These are phyloP conservation scores for Didymella arachidicola DNA, from an alignment of 2,329 filamentous ascomycete species.

Conservation along the genomic window DNA sequence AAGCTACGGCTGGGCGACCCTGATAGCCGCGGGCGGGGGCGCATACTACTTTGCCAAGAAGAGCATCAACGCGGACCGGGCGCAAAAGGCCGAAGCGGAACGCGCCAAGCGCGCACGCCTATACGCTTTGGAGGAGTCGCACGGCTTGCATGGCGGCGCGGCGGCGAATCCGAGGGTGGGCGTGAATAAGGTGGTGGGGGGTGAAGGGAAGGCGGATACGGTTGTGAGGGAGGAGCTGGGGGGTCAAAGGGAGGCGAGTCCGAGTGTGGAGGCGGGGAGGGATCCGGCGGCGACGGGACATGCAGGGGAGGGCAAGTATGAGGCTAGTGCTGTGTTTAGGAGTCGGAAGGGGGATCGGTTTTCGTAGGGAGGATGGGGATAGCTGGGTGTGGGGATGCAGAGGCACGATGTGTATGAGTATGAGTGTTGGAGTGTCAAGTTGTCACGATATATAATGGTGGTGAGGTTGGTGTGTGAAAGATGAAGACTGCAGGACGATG, in stretches of 20 bases:
- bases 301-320: conserved; percentile 91
- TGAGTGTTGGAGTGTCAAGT: too few relatives aligned
- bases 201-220: too few relatives aligned
- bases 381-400: too few relatives aligned
- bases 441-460: too few relatives aligned
- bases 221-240: too few relatives aligned
- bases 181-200: too few relatives aligned
- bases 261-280: conserved; percentile 74
- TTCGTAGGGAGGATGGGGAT: too few relatives aligned
- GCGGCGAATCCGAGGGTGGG: conserved; percentile 20
- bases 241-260: too few relatives aligned
- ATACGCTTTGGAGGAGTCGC: conserved; percentile 42
- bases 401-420: too few relatives aligned
- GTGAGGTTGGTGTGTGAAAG: too few relatives aligned
- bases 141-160: conserved; percentile 11
- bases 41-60: conserved; percentile 97
- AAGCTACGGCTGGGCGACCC: conserved; percentile 90
- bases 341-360: conserved; percentile 89
- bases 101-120: conserved; percentile 43
- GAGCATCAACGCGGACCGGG: conserved; percentile 90
- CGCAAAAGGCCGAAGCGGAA: conserved; percentile 67
- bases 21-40: conserved; percentile 83
- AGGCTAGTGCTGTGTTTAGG: conserved; percentile 76
- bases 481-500: too few relatives aligned
- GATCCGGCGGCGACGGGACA: conserved; percentile 90